These are phyloP conservation scores for Cladobotryum protrusum DNA, from an alignment of 2,329 filamentous ascomycete species.

Conservation along the genomic window DNA sequence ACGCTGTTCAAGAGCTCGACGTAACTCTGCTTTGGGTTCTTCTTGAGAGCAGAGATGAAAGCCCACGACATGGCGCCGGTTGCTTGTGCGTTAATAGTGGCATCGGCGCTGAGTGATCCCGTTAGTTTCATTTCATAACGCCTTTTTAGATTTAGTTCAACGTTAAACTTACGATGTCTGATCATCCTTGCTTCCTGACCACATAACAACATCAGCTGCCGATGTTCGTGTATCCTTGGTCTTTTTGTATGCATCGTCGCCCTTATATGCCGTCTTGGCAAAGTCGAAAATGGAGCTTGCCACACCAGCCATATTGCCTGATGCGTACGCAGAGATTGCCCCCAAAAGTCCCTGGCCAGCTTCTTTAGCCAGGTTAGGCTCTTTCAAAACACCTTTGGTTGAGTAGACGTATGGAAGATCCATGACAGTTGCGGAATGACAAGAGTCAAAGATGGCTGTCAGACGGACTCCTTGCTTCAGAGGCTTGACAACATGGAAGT, in stretches of 20 bases:
- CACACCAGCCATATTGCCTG: conserved; percentile 78
- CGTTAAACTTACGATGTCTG: conserved; percentile 64
- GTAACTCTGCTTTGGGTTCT: conserved; percentile 93
- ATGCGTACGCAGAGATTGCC: conserved; percentile 71
- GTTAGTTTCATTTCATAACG: conserved; percentile 16
- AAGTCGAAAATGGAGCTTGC: conserved; percentile 73
- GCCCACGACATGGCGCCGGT: conserved; percentile 99
- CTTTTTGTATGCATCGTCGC: conserved; percentile 71
- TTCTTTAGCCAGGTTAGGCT: conserved; percentile 75
- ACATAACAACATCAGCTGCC: conserved; percentile 94
- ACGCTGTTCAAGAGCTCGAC: conserved; percentile 94
- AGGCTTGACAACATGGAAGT: conserved; percentile 68
- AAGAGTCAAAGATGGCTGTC: conserved; percentile 76
- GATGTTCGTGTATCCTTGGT: conserved; percentile 86
- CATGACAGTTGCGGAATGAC: conserved; percentile 71
- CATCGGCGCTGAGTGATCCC: conserved; percentile 63
- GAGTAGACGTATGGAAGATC: conserved; percentile 77
- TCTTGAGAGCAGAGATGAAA: conserved; percentile 84
- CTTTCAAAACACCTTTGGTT: conserved; percentile 73
- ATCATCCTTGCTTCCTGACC: conserved; percentile 91
- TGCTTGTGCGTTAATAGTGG: conserved; percentile 78
- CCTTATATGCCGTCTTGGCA: conserved; percentile 79
- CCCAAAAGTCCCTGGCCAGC: conserved; percentile 66
- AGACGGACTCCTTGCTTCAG: conserved; percentile 78
- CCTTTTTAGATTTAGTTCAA: not conserved